These are phyloP conservation scores for Coemansia sp. DNA, from an alignment of 192 early-diverging fungal species.

Conservation along the genomic window DNA sequence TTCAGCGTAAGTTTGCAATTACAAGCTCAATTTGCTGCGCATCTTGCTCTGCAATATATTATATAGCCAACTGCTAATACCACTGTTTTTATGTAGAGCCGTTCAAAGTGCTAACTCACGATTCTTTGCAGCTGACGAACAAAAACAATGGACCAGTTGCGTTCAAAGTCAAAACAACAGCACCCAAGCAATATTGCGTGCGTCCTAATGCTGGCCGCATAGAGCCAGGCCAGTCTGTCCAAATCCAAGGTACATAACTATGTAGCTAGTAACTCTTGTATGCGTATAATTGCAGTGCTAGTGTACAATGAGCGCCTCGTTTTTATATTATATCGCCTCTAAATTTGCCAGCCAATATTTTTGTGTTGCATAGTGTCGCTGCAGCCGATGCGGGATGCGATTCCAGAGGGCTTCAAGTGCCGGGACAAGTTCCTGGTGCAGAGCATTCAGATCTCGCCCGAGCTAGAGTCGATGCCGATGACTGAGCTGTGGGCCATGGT, in stretches of 20 bases:
- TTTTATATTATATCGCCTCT: too few relatives aligned
- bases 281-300: neutral
- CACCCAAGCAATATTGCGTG: constrained; percentile 96
- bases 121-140: constrained; percentile 63
- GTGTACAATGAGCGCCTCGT: too few relatives aligned
- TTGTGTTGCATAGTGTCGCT: constrained; percentile 66
- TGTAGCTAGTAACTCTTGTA: neutral
- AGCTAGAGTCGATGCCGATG: constrained; percentile 63
- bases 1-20: constrained; percentile 58
- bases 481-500: constrained; percentile 72
- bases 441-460: constrained; percentile 72
- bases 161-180: constrained; percentile 99
- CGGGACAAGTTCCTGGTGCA: constrained; percentile 98
- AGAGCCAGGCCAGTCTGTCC: constrained; percentile 61
- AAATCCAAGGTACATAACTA: constrained; percentile 68
- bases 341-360: neutral
- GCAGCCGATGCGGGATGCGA: constrained; percentile 86
- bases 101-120: constrained; percentile 61
- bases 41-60: too few relatives aligned
- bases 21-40: constrained; percentile 1
- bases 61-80: too few relatives aligned
- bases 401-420: constrained; percentile 74
- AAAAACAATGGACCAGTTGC: constrained; percentile 67
- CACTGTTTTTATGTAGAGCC: constrained; percentile 53
- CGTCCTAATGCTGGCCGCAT: constrained; percentile 88